These are phyloP conservation scores for Alternaria conjuncta DNA, from an alignment of 2,329 filamentous ascomycete species.

Conservation along the genomic window DNA sequence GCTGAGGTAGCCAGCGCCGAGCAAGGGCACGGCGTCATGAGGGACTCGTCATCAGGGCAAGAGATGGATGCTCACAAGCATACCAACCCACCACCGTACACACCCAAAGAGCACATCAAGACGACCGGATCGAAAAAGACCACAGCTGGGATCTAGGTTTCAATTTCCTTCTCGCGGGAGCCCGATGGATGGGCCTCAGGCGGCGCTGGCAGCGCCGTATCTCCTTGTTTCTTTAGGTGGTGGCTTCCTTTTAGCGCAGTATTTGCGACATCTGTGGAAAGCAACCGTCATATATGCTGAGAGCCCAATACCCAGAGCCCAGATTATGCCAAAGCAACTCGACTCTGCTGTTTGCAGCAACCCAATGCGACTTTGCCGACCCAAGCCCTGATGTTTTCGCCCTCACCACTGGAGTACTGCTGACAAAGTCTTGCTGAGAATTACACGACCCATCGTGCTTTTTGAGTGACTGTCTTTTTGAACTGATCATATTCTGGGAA, in stretches of 20 bases:
- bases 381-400: background rate
- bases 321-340: background rate
- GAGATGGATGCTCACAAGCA: conserved; percentile 5
- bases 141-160: background rate
- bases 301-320: background rate
- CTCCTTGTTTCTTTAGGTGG: background rate
- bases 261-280: background rate
- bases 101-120: background rate
- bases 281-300: background rate
- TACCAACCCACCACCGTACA: background rate
- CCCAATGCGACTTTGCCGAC: background rate
- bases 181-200: background rate
- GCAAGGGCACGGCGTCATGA: conserved; percentile 2
- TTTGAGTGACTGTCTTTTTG: too few species aligned
- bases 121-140: background rate
- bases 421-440: background rate
- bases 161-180: background rate
- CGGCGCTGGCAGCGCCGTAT: background rate
- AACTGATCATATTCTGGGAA: too few species aligned
- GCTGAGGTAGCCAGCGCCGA: conserved; percentile 16
- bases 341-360: background rate
- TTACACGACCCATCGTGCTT: background rate
- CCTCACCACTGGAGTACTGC: background rate
- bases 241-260: background rate
- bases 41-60: conserved; percentile 11